Evolutionary conservation across 2,329 filamentous ascomycete species (phyloP), one percentile per base, ranked within the genome.

Genomic region (Cladosporium sp.): DNA sequence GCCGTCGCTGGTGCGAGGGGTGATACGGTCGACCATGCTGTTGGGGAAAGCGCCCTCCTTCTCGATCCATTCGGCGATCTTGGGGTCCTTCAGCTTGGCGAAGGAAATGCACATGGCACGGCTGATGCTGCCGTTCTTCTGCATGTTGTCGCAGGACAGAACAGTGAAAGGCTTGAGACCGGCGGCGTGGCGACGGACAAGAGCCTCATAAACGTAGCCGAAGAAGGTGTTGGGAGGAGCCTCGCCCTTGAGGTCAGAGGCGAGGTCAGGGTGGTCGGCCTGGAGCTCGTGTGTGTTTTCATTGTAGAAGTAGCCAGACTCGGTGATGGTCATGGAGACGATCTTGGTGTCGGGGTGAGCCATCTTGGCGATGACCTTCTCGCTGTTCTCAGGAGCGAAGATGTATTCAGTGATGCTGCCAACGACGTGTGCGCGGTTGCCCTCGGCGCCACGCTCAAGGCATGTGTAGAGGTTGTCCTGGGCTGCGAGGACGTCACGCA

Each of bases 261-360:
- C 73, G 52, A 82, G 81, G 63, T 81, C 78, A 8, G 78, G 70
- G 66, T 81, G 73, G 42, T 81, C 74, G 35, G 68, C 67, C 60
- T 76, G 68, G 58, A 82, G 73, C 71, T 81, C 69, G 71, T 82
- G 79, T n/a, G 79, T 78, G 74, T 82, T 80, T 66, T 82, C 79
- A 66, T 82, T 80, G 73, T 81, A 81, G 72, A 79, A 82, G 76
- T 82, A 82, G 61, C 79, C 79, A 65, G 76, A 80, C 72, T 82
- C 79, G 42, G 79, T 82, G 66, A 82, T 82, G 65, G 79, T 82
- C 67, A 82, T 66, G 15, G 79, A 82, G 32, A 82, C 79, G 60
- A 82, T 82, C 65, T 75, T 77, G 12, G 79, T 82, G 64, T 81
- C 78, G 0, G 77, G 73, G 70, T 80, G 74, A 1, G 79, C 79